phyloP scores from a whole-genome alignment of 1,284 basidiomycete genomes.

The Boletellus dicymbophilus region DNA sequence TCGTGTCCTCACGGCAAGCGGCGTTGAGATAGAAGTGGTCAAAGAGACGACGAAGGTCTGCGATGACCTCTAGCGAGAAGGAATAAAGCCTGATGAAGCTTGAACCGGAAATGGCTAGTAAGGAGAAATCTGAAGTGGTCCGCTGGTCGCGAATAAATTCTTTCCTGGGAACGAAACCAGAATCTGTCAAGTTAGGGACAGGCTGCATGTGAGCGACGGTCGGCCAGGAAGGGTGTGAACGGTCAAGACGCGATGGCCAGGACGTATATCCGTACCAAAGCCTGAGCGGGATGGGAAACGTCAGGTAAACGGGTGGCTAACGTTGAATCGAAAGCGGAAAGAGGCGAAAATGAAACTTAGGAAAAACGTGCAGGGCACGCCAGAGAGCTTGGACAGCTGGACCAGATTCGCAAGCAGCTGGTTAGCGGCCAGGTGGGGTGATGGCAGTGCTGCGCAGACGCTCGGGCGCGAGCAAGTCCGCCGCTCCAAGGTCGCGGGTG shows the following conservation, averaged over 20 bases:
- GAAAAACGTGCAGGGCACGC: slow-evolving; percentile 38
- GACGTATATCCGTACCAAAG: slow-evolving; percentile 28
- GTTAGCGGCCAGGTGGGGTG: slow-evolving; percentile 10
- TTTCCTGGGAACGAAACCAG: slow-evolving; percentile 61
- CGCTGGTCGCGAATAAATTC: slow-evolving; percentile 66
- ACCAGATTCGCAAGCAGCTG: slow-evolving; percentile 10
- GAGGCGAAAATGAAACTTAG: slow-evolving; percentile 26
- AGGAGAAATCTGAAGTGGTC: slow-evolving; percentile 59
- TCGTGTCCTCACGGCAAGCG: slow-evolving; percentile 53
- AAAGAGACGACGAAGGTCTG: slow-evolving; percentile 54
- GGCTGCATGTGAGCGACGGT: slow-evolving; percentile 33
- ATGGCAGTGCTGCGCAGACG: slow-evolving; percentile 14
- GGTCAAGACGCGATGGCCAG: slow-evolving; percentile 19
- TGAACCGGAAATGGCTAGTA: slow-evolving; percentile 65
- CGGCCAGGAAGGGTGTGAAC: slow-evolving; percentile 28
- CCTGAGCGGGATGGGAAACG: slow-evolving; percentile 36
- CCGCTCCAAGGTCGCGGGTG: slow-evolving; percentile 11
- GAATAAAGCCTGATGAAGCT: slow-evolving; percentile 68
- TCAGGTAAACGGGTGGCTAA: slow-evolving; percentile 41
- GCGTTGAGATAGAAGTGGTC: slow-evolving; percentile 47
- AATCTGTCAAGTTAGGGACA: slow-evolving; percentile 35
- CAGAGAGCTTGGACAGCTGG: slow-evolving; percentile 8
- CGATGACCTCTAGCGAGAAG: slow-evolving; percentile 55
- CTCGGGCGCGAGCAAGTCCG: slow-evolving; percentile 4
- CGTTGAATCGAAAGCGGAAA: slow-evolving; percentile 30